These are phyloP conservation scores for Alternaria angustiovoidea DNA, from an alignment of 2,329 filamentous ascomycete species.

Conservation along the genomic window DNA sequence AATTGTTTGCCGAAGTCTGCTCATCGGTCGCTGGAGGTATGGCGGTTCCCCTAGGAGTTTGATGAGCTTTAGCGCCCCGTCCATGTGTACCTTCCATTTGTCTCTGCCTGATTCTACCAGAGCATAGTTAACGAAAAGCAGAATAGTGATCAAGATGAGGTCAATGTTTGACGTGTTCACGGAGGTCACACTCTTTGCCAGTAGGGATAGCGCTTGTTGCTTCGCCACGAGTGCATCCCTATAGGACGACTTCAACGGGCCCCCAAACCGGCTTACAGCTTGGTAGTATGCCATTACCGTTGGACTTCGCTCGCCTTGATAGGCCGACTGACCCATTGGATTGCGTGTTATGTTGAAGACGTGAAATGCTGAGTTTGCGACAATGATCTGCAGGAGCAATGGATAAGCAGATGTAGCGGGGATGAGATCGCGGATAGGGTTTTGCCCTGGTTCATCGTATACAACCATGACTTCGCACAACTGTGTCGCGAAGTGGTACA, in stretches of 20 bases:
- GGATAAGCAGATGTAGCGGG: conserved; percentile 56
- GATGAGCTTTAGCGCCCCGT: conserved; percentile 60
- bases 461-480: conserved; percentile 64
- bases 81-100: conserved; percentile 61
- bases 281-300: conserved; percentile 47
- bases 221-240: conserved; percentile 56
- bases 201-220: conserved; percentile 56
- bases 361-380: conserved; percentile 60
- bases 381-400: conserved; percentile 56
- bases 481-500: conserved; percentile 58
- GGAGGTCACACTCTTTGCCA: conserved; percentile 46
- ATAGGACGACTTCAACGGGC: conserved; percentile 43
- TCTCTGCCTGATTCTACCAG: conserved; percentile 61
- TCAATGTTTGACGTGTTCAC: conserved; percentile 49
- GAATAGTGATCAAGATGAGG: conserved; percentile 56
- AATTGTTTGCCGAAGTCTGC: conserved; percentile 42
- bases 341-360: conserved; percentile 52
- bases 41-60: conserved; percentile 47
- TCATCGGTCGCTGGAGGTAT: conserved; percentile 42
- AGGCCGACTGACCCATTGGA: conserved; percentile 44
- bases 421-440: conserved; percentile 60
- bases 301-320: conserved; percentile 43
- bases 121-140: conserved; percentile 60
- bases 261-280: conserved; percentile 51
- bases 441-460: conserved; percentile 56